phyloP scores from a whole-genome alignment of 352 stramenopile species.

The Globisporangium takayamanum region DNA sequence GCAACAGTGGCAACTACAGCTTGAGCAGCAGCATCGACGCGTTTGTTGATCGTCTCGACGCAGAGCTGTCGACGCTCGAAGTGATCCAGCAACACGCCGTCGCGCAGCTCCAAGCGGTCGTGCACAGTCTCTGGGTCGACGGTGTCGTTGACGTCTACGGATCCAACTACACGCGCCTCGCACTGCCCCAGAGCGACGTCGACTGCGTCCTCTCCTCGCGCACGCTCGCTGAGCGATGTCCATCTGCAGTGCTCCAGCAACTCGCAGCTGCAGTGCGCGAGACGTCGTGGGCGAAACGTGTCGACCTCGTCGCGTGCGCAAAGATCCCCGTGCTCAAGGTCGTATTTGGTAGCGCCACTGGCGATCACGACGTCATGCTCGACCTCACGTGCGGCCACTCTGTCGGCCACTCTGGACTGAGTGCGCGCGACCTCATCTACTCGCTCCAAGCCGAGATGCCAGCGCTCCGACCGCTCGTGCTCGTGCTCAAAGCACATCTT shows the following conservation, averaged over 20 bases:
- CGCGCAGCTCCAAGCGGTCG: constrained; percentile 33
- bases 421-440: constrained; percentile 89
- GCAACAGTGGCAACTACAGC: constrained; percentile 10
- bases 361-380: constrained; percentile 57
- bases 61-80: constrained; percentile 28
- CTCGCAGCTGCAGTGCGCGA: constrained; percentile 79
- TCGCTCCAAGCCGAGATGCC: constrained; percentile 88
- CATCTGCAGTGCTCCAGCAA: constrained; percentile 86
- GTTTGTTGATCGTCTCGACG: constrained; percentile 49
- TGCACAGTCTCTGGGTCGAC: constrained; percentile 76
- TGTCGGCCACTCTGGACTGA: constrained; percentile 91
- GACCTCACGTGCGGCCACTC: constrained; percentile 95
- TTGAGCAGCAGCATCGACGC: constrained; percentile 46
- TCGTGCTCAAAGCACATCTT: constrained; percentile 91
- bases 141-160: constrained; percentile 94
- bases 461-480: constrained; percentile 89
- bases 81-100: constrained; percentile 44
- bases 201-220: constrained; percentile 93
- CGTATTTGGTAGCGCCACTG: constrained; percentile 22
- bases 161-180: constrained; percentile 93
- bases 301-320: constrained; percentile 92
- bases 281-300: constrained; percentile 69
- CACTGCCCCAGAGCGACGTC: constrained; percentile 93
- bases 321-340: constrained; percentile 97
- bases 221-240: constrained; percentile 61